Evolutionary conservation across 371 early-diverging fungal genomes (phyloP).

Genomic region (Capillidium rhysosporum): DNA sequence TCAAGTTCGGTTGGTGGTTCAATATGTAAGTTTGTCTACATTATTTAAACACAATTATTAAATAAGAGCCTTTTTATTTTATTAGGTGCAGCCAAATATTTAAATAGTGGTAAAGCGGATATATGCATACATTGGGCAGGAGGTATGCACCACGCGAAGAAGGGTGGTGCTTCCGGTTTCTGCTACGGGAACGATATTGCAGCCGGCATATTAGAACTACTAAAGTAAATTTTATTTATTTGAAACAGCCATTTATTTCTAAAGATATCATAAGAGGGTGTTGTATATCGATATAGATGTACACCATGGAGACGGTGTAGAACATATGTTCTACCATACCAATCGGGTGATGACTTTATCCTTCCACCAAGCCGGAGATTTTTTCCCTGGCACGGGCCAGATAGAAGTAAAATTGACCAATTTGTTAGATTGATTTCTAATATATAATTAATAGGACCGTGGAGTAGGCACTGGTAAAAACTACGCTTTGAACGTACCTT

Average conservation of each 20-base stretch:
- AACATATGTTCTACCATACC: constrained; percentile 97
- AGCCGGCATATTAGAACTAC: constrained; percentile 84
- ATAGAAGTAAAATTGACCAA: constrained; percentile 26
- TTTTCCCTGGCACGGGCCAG: constrained; percentile 96
- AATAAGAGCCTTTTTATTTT: too few relatives aligned
- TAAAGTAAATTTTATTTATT: constrained; percentile 25
- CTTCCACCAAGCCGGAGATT: constrained; percentile 98
- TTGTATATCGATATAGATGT: constrained; percentile 99
- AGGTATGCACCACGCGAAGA: constrained; percentile 98
- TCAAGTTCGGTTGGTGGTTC: constrained; percentile 85
- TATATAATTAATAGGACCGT: constrained; percentile 41
- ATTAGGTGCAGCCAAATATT: constrained; percentile 65
- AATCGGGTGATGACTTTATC: constrained; percentile 98
- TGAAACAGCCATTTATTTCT: not conserved
- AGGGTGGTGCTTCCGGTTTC: constrained; percentile 90
- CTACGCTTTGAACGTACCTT: constrained; percentile 94
- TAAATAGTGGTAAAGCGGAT: constrained; percentile 79
- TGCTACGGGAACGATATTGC: constrained; percentile 99
- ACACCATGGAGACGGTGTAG: constrained; percentile 99
- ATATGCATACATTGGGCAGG: constrained; percentile 98
- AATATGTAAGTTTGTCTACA: constrained; percentile 31
- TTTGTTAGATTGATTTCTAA: not conserved
- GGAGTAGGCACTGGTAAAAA: constrained; percentile 74
- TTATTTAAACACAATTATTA: constrained; percentile 7
- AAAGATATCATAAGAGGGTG: constrained; percentile 78